Percentiles rank a stretch among this genome's conserved stretches.
These are phyloP conservation scores for Myxozyma lipomycoides DNA, from an alignment of 805 yeast species.

Conservation along the genomic window DNA sequence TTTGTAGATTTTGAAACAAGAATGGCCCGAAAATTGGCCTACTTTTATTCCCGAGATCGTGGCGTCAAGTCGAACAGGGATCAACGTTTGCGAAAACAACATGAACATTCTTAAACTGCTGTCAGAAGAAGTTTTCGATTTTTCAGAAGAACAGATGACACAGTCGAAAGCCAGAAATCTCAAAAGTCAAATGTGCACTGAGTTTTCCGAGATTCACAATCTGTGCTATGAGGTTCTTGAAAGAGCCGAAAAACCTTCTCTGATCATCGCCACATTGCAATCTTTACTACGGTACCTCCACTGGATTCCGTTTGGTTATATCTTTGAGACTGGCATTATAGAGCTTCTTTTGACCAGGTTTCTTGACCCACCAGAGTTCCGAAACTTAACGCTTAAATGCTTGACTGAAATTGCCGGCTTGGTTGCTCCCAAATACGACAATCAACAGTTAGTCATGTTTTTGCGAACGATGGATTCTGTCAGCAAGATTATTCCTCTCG, in stretches of 20 bases:
- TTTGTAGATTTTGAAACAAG: slow-evolving; percentile 82
- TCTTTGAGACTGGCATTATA: slow-evolving; percentile 82
- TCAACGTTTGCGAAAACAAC: slow-evolving; percentile 95
- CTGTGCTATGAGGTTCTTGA: slow-evolving; percentile 91
- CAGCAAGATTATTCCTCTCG: slow-evolving; percentile 60
- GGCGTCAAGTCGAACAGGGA: slow-evolving; percentile 72
- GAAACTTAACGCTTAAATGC: slow-evolving; percentile 85
- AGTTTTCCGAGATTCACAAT: slow-evolving; percentile 88
- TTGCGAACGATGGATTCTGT: slow-evolving; percentile 69
- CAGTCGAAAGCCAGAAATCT: slow-evolving; percentile 86
- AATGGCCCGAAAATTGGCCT: slow-evolving; percentile 99
- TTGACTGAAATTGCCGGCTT: slow-evolving; percentile 84
- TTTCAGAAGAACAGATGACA: slow-evolving; percentile 92
- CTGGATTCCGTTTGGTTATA: slow-evolving; percentile 90
- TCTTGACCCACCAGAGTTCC: slow-evolving; percentile 68
- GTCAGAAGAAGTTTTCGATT: slow-evolving; percentile 95
- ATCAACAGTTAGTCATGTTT: slow-evolving; percentile 65
- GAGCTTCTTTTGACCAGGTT: slow-evolving; percentile 70
- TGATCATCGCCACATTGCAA: slow-evolving; percentile 78
- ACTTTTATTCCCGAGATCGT: slow-evolving; percentile 92
- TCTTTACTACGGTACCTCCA: slow-evolving; percentile 80
- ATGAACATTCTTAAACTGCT: slow-evolving; percentile 86
- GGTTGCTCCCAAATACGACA: slow-evolving; percentile 47
- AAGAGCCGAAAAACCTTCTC: slow-evolving; percentile 77
- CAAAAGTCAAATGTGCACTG: slow-evolving; percentile 79